Percentiles rank a stretch among this genome's conserved stretches.
These are phyloP conservation scores for Penicillium silybi DNA, from an alignment of 495 filamentous ascomycete species.

Conservation along the genomic window DNA sequence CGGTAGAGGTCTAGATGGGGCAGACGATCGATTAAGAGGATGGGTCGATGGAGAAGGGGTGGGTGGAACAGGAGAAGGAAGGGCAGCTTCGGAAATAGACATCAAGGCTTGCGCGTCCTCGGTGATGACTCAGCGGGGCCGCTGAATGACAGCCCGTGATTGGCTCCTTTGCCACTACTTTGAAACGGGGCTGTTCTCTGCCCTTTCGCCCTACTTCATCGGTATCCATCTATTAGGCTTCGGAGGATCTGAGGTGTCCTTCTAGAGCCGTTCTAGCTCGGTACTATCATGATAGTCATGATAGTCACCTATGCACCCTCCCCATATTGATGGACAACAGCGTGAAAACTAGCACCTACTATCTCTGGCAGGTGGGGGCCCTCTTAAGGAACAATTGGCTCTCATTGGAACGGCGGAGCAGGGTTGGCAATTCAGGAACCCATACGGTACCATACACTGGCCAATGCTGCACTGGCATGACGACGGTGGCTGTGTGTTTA, in stretches of 20 bases:
- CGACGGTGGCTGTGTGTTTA: constrained; percentile 20
- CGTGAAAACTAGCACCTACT: not conserved
- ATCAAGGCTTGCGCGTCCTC: constrained; percentile 37
- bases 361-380: not conserved
- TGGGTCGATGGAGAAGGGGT: not conserved
- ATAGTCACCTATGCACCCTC: not conserved
- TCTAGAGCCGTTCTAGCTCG: not conserved
- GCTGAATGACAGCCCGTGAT: not conserved
- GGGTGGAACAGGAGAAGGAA: constrained; percentile 7
- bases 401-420: not conserved
- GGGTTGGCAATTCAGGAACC: not conserved
- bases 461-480: constrained; percentile 5
- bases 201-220: not conserved
- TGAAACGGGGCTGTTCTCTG: constrained; percentile 13
- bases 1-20: constrained; percentile 2
- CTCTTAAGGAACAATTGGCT: not conserved
- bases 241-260: not conserved
- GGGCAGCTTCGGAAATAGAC: constrained; percentile 25
- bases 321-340: not conserved
- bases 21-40: not conserved
- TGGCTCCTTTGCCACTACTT: constrained; percentile 7
- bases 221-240: not conserved
- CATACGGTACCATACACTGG: not conserved
- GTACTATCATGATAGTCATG: not conserved
- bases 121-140: constrained; percentile 30